Conservation (phyloP, 164 flowering plant genomes). For the Berberis vulgaris region DNA sequence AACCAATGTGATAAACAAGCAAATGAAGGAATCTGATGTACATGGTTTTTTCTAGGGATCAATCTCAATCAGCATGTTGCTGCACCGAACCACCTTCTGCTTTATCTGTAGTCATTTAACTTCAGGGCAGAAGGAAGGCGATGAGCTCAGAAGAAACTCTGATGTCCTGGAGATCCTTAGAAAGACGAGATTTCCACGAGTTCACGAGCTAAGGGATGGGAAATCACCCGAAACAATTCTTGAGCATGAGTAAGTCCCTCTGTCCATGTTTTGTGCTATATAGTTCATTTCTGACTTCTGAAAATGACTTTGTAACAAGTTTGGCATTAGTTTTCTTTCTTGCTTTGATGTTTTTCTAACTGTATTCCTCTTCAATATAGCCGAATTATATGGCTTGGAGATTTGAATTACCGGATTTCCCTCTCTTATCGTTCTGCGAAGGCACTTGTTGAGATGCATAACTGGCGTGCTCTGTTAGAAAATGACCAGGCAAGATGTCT, state of each 20-base stretch:
- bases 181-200: slow-evolving; percentile 92
- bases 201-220: slow-evolving; percentile 65
- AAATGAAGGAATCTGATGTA: slow-evolving; percentile 7
- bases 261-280: not conserved
- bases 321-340: not conserved
- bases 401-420: slow-evolving; percentile 87
- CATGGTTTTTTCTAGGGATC: slow-evolving; percentile 71
- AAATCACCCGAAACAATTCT: slow-evolving; percentile 81
- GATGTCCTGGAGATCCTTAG: slow-evolving; percentile 97
- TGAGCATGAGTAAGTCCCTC: slow-evolving; percentile 74
- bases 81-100: slow-evolving; percentile 98
- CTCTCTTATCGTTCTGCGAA: slow-evolving; percentile 85
- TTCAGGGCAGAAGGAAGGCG: slow-evolving; percentile 97
- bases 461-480: slow-evolving; percentile 84
- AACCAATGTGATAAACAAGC: slow-evolving; percentile 6
- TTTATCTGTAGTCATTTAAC: slow-evolving; percentile 95
- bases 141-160: slow-evolving; percentile 88
- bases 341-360: not conserved
- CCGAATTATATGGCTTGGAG: slow-evolving; percentile 97
- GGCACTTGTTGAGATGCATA: slow-evolving; percentile 94
- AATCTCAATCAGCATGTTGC: slow-evolving; percentile 92
- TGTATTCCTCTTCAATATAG: slow-evolving; percentile 27
- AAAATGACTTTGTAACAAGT: not conserved
- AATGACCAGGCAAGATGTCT: slow-evolving; percentile 75
- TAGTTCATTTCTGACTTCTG: not conserved